Base-by-base conservation (phyloP, 2,329 filamentous ascomycete genomes). In the Fusarium anthophilum region DNA sequence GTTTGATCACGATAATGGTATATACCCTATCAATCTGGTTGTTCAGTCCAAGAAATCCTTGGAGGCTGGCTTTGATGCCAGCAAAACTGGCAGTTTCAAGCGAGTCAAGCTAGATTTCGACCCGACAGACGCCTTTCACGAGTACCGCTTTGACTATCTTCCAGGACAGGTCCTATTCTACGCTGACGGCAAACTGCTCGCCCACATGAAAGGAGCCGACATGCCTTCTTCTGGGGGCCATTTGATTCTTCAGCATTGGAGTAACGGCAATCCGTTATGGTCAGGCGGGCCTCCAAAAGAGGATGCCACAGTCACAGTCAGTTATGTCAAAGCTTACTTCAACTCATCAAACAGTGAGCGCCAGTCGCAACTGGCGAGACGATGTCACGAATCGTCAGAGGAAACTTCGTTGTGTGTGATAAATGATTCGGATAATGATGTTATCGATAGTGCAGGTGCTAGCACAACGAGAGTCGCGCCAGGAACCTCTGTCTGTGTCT, bases 121-220 rank as follows among this genome's bases (percentile, higher is more conserved):
- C 71, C 92, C 93, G 1, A 89, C 90, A 2, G 79, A 81, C 2
- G 88, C 80, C 45, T 94, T 92, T 77, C 93, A 95, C 81, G 93
- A 95, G 82, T 95, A 95, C 79, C 91, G 93, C 43, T 92, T 95
- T 80, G 93, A 96, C 81, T 95, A 93, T 83, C 80, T 91, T 22
- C 86, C 89, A 0, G 86, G 85, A 1, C 84, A 84, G 2, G 91
- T 95, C 14, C 80, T 87, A 17, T 95, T 94, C 82, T 94, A 91
- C 78, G 91, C 90, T 5, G 93, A 95, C 80, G 89, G 88, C 48
- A 63, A 82, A 14, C 81, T 87, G 15, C 82, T 94, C 20, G 85
- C 87, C 37, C 84, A 85, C 54, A 91, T 93, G 85, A 79, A 82
- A 6, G 87, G 88, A 15, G 84, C 84, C 6, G 86, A 87, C 3